These are phyloP conservation scores for Tolypocladium ophioglossoides DNA, from an alignment of 2,329 filamentous ascomycete species.

Conservation along the genomic window DNA sequence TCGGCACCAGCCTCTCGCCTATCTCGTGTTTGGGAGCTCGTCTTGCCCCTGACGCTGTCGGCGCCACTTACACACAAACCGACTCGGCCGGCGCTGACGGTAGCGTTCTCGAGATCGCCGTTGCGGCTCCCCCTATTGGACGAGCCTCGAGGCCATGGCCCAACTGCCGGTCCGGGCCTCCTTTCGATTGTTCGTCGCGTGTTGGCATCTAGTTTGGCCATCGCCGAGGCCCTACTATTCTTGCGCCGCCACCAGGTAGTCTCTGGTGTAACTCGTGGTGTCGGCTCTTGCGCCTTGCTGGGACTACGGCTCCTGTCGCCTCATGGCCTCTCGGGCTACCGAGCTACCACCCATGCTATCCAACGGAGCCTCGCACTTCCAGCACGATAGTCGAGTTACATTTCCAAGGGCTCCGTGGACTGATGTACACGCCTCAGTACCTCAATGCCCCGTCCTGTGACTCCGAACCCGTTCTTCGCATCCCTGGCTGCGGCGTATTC, in stretches of 20 bases:
- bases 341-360: background rate
- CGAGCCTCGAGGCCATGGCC: background rate
- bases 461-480: background rate
- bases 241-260: background rate
- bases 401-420: background rate
- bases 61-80: background rate
- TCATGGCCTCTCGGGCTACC: background rate
- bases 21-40: background rate
- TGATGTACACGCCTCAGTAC: background rate
- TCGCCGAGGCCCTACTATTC: background rate
- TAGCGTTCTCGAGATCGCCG: background rate
- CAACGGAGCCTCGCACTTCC: background rate
- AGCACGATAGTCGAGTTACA: background rate
- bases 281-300: background rate
- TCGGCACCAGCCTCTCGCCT: background rate
- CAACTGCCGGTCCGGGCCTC: background rate
- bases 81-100: background rate
- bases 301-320: background rate
- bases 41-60: background rate
- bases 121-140: background rate
- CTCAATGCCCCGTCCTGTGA: background rate
- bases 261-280: background rate
- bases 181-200: background rate
- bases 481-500: background rate
- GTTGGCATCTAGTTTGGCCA: background rate